phyloP scores from a whole-genome alignment of 2,329 filamentous ascomycete genomes.

The Colletotrichum liaoningense region DNA sequence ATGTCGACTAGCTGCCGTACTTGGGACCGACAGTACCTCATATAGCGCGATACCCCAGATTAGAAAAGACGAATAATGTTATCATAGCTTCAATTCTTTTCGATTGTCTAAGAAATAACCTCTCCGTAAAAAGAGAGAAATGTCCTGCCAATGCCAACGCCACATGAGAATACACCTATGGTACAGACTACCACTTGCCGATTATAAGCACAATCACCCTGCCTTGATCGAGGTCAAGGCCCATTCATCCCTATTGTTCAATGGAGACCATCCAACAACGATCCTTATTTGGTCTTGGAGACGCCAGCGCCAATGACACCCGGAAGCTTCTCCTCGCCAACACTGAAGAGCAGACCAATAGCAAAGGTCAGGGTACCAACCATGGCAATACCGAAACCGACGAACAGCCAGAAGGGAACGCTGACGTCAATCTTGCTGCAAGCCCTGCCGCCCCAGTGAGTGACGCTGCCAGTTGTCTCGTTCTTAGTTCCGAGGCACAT shows the following conservation, averaged over 20 bases:
- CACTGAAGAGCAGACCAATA: conserved; percentile 82
- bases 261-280: background rate
- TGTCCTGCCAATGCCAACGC: conserved; percentile 41
- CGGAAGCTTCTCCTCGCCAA: conserved; percentile 89
- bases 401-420: conserved; percentile 88
- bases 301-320: conserved; percentile 98
- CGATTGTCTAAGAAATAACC: conserved; percentile 38
- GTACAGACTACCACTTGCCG: conserved; percentile 40
- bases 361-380: conserved; percentile 75
- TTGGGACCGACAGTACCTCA: background rate
- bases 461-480: conserved; percentile 67
- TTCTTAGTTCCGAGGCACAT: conserved; percentile 73
- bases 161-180: conserved; percentile 43
- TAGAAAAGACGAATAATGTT: background rate
- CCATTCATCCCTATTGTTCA: background rate
- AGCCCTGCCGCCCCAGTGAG: conserved; percentile 84
- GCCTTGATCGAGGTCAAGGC: conserved; percentile 14
- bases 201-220: conserved; percentile 34
- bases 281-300: conserved; percentile 72
- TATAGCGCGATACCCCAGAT: conserved; percentile 38
- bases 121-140: conserved; percentile 39
- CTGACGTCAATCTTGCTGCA: conserved; percentile 95
- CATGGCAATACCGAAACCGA: conserved; percentile 77
- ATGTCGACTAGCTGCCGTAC: conserved; percentile 38
- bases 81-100: conserved; percentile 32